Evolutionary conservation across 2,329 filamentous ascomycete species (phyloP).

Genomic region (Pseudogymnoascus sp.): DNA sequence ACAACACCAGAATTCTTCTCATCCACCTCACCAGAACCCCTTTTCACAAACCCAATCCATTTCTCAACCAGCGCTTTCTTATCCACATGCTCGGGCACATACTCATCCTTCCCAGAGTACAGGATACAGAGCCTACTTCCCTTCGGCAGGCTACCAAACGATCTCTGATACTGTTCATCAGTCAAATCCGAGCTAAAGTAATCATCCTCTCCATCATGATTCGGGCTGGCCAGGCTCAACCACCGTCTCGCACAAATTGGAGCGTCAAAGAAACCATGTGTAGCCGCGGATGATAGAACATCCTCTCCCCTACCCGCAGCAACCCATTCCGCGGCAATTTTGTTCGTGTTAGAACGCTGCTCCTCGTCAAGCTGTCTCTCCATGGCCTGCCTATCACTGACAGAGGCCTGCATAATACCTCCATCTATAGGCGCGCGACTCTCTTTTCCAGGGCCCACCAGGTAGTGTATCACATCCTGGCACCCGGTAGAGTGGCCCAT

Average conservation of each 20-base stretch:
- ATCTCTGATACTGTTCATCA: slow-evolving; percentile 41
- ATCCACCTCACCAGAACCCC: slow-evolving; percentile 40
- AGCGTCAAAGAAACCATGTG: slow-evolving; percentile 26
- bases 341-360: slow-evolving; percentile 28
- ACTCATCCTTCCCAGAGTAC: slow-evolving; percentile 43
- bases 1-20: slow-evolving; percentile 41
- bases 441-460: slow-evolving; percentile 30
- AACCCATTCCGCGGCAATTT: slow-evolving; percentile 36
- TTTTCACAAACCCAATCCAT: slow-evolving; percentile 40
- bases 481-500: slow-evolving; percentile 65
- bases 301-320: slow-evolving; percentile 36
- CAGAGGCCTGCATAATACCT: slow-evolving; percentile 57
- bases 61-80: slow-evolving; percentile 38
- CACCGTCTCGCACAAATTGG: slow-evolving; percentile 51
- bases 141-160: slow-evolving; percentile 47
- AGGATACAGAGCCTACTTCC: slow-evolving; percentile 41
- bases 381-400: slow-evolving; percentile 54
- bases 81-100: slow-evolving; percentile 39
- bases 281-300: slow-evolving; percentile 32
- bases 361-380: slow-evolving; percentile 31
- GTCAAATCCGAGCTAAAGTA: slow-evolving; percentile 58
- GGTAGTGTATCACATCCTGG: slow-evolving; percentile 60
- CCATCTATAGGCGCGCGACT: slow-evolving; percentile 40
- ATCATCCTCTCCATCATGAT: slow-evolving; percentile 53
- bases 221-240: slow-evolving; percentile 48